Evolutionary conservation across 371 early-diverging fungal species (phyloP).

Genomic region (Mortierella polycephala): DNA sequence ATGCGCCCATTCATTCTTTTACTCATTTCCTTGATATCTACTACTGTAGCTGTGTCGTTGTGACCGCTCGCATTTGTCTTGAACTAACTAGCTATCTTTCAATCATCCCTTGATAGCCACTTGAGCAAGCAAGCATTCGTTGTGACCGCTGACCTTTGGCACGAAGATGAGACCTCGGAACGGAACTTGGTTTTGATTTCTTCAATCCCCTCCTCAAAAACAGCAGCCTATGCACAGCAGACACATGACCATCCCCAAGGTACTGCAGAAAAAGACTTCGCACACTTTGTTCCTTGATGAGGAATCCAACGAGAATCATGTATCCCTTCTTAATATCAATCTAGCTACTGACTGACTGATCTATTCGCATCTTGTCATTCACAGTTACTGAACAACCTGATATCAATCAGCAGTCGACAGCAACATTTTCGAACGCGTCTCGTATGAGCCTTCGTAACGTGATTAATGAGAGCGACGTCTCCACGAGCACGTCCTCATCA

Average conservation of each 20-base stretch:
- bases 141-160: slow-evolving; percentile 45
- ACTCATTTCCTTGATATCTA: background rate
- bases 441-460: slow-evolving; percentile 8
- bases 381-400: slow-evolving; percentile 35
- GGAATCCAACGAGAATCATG: background rate
- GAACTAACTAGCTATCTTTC: background rate
- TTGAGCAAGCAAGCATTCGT: slow-evolving; percentile 34
- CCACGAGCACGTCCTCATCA: slow-evolving; percentile 1
- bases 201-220: slow-evolving; percentile 36
- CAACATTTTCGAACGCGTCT: slow-evolving; percentile 4
- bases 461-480: slow-evolving; percentile 11
- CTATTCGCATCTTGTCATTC: background rate
- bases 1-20: background rate
- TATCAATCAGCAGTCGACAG: slow-evolving; percentile 10
- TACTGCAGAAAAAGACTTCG: background rate
- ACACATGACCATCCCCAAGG: slow-evolving; percentile 22
- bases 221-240: slow-evolving; percentile 27
- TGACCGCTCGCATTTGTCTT: too few species aligned
- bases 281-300: background rate
- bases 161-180: slow-evolving; percentile 23
- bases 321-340: background rate
- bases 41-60: too few species aligned
- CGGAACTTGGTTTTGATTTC: slow-evolving; percentile 37
- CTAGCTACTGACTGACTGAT: background rate
- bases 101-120: slow-evolving; percentile 11